Conservation (phyloP, 2,329 filamentous ascomycete genomes). For the Penicillium olsonii region DNA sequence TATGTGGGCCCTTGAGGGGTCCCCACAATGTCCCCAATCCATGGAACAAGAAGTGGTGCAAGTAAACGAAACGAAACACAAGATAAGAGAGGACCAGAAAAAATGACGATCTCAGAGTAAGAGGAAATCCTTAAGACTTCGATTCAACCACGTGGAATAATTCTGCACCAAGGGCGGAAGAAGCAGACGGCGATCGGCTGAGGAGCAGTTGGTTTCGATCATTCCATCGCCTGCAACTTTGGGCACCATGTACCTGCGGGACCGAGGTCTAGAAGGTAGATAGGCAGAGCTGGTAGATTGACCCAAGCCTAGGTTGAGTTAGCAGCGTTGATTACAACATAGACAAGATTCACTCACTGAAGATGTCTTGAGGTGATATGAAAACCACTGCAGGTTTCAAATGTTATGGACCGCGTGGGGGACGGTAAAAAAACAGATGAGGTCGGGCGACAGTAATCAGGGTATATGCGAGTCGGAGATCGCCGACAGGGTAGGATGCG, state of each 20-base stretch:
- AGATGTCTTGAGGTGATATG: conserved; percentile 10
- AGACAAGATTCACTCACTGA: conserved; percentile 4
- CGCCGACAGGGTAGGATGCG: conserved; percentile 7
- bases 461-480: conserved; percentile 3
- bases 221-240: conserved; percentile 3
- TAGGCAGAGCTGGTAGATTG: conserved; percentile 13
- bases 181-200: background rate
- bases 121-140: background rate
- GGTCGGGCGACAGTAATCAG: conserved; percentile 3
- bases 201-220: background rate
- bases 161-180: background rate
- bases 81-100: conserved; percentile 12
- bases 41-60: conserved; percentile 12
- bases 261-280: conserved; percentile 3
- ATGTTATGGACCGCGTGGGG: background rate
- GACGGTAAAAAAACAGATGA: conserved; percentile 8
- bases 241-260: conserved; percentile 8
- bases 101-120: conserved; percentile 6
- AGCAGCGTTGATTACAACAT: background rate
- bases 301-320: conserved; percentile 10
- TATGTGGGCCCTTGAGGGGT: background rate
- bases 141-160: conserved; percentile 1
- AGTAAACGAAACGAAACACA: background rate
- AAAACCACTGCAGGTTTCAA: conserved; percentile 7
- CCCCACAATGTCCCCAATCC: conserved; percentile 4